Percentiles rank a stretch among this genome's conserved stretches.
These are phyloP conservation scores for Porphyrellus cyaneotinctus DNA, from an alignment of 768 basidiomycete species.

Conservation along the genomic window DNA sequence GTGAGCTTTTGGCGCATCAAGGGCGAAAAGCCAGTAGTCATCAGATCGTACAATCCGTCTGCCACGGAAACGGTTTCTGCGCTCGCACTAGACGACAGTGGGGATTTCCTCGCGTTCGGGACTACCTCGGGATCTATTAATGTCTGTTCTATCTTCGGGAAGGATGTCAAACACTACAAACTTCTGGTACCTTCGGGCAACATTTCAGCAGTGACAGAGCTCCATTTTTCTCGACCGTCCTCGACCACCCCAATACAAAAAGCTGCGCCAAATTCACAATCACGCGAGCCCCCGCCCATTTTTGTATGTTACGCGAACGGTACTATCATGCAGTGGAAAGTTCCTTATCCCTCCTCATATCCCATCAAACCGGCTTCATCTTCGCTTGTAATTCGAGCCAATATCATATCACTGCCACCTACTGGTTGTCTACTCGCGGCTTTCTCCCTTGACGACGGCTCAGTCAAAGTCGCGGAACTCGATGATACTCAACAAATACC, in stretches of 20 bases:
- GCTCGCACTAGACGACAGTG: constrained; percentile 58
- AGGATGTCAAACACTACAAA: constrained; percentile 35
- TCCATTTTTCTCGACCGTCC: constrained; percentile 40
- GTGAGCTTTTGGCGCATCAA: constrained; percentile 63
- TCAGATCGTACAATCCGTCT: constrained; percentile 46
- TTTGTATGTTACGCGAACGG: constrained; percentile 60
- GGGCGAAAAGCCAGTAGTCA: constrained; percentile 36
- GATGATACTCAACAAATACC: constrained; percentile 41
- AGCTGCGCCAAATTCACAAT: constrained; percentile 10
- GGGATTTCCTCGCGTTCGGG: constrained; percentile 65
- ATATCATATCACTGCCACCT: constrained; percentile 45
- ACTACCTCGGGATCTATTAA: constrained; percentile 63
- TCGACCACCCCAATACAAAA: constrained; percentile 16
- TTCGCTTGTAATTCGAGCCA: constrained; percentile 43
- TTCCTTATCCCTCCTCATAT: constrained; percentile 20
- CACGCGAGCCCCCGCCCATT: constrained; percentile 26
- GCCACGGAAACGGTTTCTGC: constrained; percentile 51
- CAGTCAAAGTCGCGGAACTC: constrained; percentile 57
- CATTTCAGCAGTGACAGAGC: constrained; percentile 48
- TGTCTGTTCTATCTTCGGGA: constrained; percentile 53
- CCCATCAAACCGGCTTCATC: constrained; percentile 44
- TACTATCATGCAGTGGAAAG: constrained; percentile 48
- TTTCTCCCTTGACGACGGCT: constrained; percentile 64
- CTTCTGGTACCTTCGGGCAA: constrained; percentile 41
- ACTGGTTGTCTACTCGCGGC: constrained; percentile 49